Conservation (phyloP, 495 filamentous ascomycete genomes). For the Podospora conica region DNA sequence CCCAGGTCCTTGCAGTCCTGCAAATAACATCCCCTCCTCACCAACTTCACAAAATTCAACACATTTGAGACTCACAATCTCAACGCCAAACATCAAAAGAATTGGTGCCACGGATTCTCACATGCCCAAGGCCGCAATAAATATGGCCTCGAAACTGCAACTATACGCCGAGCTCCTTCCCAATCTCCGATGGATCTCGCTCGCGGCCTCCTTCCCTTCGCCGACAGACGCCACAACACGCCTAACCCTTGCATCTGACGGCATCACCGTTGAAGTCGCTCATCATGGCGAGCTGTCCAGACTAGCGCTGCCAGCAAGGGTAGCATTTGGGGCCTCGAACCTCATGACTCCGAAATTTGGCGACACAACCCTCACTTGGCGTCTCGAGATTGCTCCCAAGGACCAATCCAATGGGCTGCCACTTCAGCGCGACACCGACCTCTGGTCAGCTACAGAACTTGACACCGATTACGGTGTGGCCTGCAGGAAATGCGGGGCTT, state of each 20-base stretch:
- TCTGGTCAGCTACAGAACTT: constrained; percentile 71
- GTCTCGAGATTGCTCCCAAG: constrained; percentile 50
- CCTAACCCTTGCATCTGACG: constrained; percentile 45
- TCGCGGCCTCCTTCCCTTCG: constrained; percentile 60
- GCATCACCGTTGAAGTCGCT: constrained; percentile 42
- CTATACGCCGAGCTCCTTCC: constrained; percentile 83
- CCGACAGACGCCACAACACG: constrained; percentile 40
- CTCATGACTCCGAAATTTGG: constrained; percentile 31
- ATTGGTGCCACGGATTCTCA: not conserved
- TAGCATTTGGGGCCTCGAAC: constrained; percentile 34
- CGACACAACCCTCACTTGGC: constrained; percentile 55
- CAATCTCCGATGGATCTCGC: constrained; percentile 78
- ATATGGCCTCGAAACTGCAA: constrained; percentile 15
- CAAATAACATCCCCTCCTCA: not conserved
- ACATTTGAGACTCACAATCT: not conserved
- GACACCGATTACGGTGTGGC: constrained; percentile 44
- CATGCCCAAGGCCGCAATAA: not conserved
- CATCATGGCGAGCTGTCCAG: constrained; percentile 50
- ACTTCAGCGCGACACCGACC: constrained; percentile 32
- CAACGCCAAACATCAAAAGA: not conserved
- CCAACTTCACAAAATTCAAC: not conserved
- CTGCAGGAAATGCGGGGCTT: constrained; percentile 56
- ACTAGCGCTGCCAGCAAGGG: constrained; percentile 61
- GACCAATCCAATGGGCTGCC: constrained; percentile 17
- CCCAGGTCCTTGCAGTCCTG: not conserved